Base-by-base conservation (phyloP, 164 flowering plant genomes). In the Chloranthus sessilifolius region DNA sequence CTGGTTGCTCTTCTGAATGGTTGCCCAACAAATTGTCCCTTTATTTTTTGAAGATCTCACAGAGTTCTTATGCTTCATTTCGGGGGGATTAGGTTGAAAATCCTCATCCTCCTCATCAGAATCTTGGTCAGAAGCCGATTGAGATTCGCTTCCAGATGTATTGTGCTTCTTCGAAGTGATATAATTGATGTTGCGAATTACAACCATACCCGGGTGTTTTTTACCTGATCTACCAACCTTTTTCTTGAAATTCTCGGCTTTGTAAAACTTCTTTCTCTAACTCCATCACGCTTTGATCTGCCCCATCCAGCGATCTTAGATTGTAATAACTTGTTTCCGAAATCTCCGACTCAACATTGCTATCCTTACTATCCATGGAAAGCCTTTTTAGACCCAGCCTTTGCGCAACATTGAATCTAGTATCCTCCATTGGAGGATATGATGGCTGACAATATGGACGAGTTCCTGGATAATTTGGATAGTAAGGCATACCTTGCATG, bases 181-280 rank as follows among this genome's bases (percentile, higher is more conserved):
- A 70, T 82, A 92, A 56, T 94, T 94, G 36, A 94, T 77, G 63
- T 94, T 94, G 20, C 90, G 88, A 59, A 86, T 87, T 20, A 87
- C 95, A 52, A 86, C 84, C 68, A 33, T 65, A 43, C 90, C 82
- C 2, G 83, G 62, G 25, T 78, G 42, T 52, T 76, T 83, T 66
- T 73, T 84, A 58, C 77, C 77, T 7, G 82, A 72, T 21, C 77
- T 62, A 39, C 76, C 66, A n/a, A 43, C 61, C 41, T 62, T 68
- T 85, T 67, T 62, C 82, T 11, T 59, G 56, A 42, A 63, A 35
- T 49, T 70, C 74, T 24, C 37, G 58, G 55, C 51, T 35, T 4
- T 52, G 66, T 33, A 75, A 67, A 44, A 43, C 64, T 61, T 70
- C 84, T 22, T 65, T 67, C 41, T 74, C 83, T 49, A 64, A 39